Percentiles rank a stretch among this genome's conserved stretches.
Evolutionary conservation across 2,329 filamentous ascomycete genomes (phyloP).

Genomic region (Fusarium clavum): DNA sequence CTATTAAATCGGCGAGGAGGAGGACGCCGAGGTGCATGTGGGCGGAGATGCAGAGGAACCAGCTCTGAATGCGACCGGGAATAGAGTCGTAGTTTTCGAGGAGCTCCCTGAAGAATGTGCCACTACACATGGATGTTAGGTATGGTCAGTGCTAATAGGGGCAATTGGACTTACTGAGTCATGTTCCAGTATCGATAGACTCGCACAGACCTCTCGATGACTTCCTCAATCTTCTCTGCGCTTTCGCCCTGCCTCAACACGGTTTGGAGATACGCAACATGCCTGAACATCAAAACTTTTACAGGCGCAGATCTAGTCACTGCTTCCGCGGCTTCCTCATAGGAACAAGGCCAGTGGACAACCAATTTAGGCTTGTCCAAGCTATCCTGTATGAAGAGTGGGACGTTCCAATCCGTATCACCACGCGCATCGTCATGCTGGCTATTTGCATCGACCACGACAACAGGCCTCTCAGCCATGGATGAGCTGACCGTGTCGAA

Average conservation of each 20-base stretch:
- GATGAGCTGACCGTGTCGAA: conserved; percentile 68
- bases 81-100: conserved; percentile 61
- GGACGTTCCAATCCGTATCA: conserved; percentile 16
- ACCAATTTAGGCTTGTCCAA: conserved; percentile 17
- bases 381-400: conserved; percentile 21
- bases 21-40: conserved; percentile 69
- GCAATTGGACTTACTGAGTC: conserved; percentile 51
- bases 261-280: conserved; percentile 65
- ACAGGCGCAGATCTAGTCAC: conserved; percentile 66
- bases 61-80: conserved; percentile 65
- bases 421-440: conserved; percentile 45
- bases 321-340: conserved; percentile 59
- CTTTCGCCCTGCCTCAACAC: conserved; percentile 54
- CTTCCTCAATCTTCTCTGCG: conserved; percentile 57
- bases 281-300: conserved; percentile 68
- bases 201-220: conserved; percentile 58
- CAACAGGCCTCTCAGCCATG: conserved; percentile 56
- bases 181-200: conserved; percentile 67
- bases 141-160: fast-evolving
- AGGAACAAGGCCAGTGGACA: conserved; percentile 64
- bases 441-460: conserved; percentile 54
- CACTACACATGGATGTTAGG: conserved; percentile 24
- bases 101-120: conserved; percentile 63
- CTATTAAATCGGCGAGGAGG: conserved; percentile 66
- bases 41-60: conserved; percentile 67